Base-by-base conservation (phyloP, 805 yeast species). In the Candida stauntonica region DNA sequence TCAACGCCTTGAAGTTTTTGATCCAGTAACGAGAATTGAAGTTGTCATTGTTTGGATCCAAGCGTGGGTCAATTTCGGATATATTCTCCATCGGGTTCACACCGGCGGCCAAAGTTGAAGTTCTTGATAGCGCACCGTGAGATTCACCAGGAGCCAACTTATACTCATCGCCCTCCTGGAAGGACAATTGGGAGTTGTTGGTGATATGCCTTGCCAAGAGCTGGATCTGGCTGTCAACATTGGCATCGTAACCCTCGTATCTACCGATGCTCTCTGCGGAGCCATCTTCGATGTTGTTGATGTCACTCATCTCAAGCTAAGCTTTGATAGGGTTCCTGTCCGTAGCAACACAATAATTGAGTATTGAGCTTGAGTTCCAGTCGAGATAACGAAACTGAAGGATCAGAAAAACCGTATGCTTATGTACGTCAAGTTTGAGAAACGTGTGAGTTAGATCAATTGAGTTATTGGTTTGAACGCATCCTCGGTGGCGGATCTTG, bases 21-120 rank as follows among this genome's bases (percentile, higher is more conserved):
- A 81, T 74, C 88, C 89, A 83, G 44, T 68, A 73, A 44, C 68
- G 66, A 18, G 84, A 66, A 47, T 67, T 63, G 60, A 83, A 83
- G 21, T 71, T 54, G 2, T 70, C 75, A 32, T 71, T 62, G 40
- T 70, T 64, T 8, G 91, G 91, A 51, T 82, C 77, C 45, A 83
- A 64, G 27, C 61, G 52, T 3, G 73, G 71, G 45, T 72, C 76
- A 11, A 51, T 33, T 16, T 41, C 49, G n/a, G 35, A 41, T 3
- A 52, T 48, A n/a, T 43, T 48, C 11, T 43, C 42, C 39, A 57
- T 65, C 4, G 74, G 68, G 31, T 50, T 47, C 1, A 63, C 54
- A 41, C 73, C 73, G 4, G 71, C 72, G 12, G 66, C 57, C 6
- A 48, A 41, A 6, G 55, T 47, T 18, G 54, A 48, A 12, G 35